Evolutionary conservation across 1,139 yeast species (phyloP), one percentile per base, ranked within the genome.

Genomic region (Pichia sp.): DNA sequence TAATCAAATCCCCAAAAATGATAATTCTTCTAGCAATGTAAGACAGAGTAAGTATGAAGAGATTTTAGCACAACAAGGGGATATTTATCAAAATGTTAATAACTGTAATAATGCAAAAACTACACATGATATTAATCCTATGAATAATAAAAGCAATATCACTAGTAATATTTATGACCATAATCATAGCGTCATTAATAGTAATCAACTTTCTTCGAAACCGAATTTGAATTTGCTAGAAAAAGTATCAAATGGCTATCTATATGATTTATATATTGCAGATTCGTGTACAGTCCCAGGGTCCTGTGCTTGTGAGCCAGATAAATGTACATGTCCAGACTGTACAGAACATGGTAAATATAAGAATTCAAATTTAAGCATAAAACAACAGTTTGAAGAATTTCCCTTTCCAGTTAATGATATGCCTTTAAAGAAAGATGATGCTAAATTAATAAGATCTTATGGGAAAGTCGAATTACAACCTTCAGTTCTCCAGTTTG

Each of bases 271-370:
- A 42, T 60, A 47, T 33, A 38, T 56, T 20, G 58, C 62, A 1
- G 55, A 59, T 28, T 56, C 74, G 6, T 70, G 78, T 50, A 64
- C 75, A 1, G 62, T 71, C 15, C 72, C 74, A 0, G 78, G 78
- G 0, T 60, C 75, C 0, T 75, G 80, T 54, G 53, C 64, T 27
- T 75, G 80, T 57, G 71, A 63, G 15, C 57, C 60, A 2, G 70
- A 63, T 19, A 56, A 61, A 22, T 76, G 80, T 56, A 39, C 56
- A 5, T 76, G 80, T 57, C 68, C 60, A 15, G 72, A 68, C 2
- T 76, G 80, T 51, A 54, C 61, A 22, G 70, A 65, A 0, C 80
- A 75, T 54, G 65, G 65, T 40, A 31, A 45, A n/a, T 32, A 42
- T 13, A 49, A 32, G 32, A 35, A 44, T 23, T 38, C 48, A 11